Evolutionary conservation across 1,284 basidiomycete species (phyloP), one percentile per base, ranked within the genome.

Genomic region (Termitomyces sp.): DNA sequence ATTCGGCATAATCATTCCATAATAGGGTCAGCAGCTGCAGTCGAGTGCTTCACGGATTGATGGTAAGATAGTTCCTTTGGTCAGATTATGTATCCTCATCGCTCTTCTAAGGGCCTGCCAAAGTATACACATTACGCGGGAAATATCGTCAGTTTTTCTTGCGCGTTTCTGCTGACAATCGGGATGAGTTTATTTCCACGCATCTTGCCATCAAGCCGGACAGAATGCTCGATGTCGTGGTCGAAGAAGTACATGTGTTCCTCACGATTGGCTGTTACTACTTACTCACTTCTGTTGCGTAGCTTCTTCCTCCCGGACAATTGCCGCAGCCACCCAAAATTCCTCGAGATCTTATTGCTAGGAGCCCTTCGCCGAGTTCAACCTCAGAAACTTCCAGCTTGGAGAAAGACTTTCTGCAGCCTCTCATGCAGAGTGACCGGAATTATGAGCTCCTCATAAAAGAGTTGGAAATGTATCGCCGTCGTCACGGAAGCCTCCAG

Each of bases 131-230:
- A 4, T 71, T 81, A 66, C 80, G 88, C 8, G 85, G 84, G 31
- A 80, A 78, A 64, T 89, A 81, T 64, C 75, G 81, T 44, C 87
- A 90, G 59, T 75, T 80, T 50, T 83, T 90, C 62, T 71, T 89
- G 58, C 79, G 83, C 24, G 73, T 88, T 24, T 73, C 78, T 5
- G 68, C 71, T 24, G 75, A 80, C 18, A 80, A 79, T 58, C 63
- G 62, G 31, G 70, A 77, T 52, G 71, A 77, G 28, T 74, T 66
- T 49, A 68, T 69, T 24, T 68, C 73, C 5, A 73, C 75, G 13
- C 76, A 81, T 60, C 63, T 83, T 8, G 64, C 70, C 8, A 67
- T 83, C 10, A 67, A 70, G 30, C 66, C 68, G 35, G 71, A 79
- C 21, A 70, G 74, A 56, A 79, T 76, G 0, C 51, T 83, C 42